phyloP scores from a whole-genome alignment of 129 eudicot genomes.

The Kitagawia praeruptora region DNA sequence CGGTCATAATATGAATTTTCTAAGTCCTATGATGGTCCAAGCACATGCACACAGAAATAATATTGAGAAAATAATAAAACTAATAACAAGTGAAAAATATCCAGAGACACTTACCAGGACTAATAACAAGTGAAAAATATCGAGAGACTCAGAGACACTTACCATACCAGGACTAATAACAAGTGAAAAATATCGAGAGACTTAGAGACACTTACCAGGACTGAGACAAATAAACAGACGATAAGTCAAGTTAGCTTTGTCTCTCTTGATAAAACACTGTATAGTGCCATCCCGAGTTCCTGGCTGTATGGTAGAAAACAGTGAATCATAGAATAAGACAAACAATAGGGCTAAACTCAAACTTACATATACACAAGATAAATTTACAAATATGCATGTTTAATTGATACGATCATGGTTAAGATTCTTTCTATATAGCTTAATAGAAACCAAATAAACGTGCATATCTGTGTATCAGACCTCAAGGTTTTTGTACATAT shows the following conservation, averaged over 20 bases:
- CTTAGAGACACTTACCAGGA: slow-evolving; percentile 27
- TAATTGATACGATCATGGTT: neutral
- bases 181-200: neutral
- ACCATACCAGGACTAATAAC: too few species aligned
- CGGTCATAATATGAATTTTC: neutral
- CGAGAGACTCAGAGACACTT: too few species aligned
- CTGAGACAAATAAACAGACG: slow-evolving; percentile 42
- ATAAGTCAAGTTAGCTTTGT: slow-evolving; percentile 37
- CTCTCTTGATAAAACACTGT: slow-evolving; percentile 46
- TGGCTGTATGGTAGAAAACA: slow-evolving; percentile 42
- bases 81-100: neutral
- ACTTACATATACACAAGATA: neutral
- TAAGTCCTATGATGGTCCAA: neutral
- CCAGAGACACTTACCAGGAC: neutral
- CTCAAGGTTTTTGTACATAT: neutral
- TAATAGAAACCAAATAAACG: neutral
- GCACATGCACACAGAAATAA: neutral
- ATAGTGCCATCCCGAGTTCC: slow-evolving; percentile 83
- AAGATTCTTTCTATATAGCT: neutral
- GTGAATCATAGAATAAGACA: neutral
- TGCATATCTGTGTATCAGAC: neutral
- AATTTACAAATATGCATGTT: neutral
- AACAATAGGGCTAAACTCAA: too few species aligned
- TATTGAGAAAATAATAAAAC: neutral
- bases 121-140: too few species aligned